Evolutionary conservation across 2,329 filamentous ascomycete genomes (phyloP), one percentile per base, ranked within the genome.

Genomic region (Meredithiella fracta): DNA sequence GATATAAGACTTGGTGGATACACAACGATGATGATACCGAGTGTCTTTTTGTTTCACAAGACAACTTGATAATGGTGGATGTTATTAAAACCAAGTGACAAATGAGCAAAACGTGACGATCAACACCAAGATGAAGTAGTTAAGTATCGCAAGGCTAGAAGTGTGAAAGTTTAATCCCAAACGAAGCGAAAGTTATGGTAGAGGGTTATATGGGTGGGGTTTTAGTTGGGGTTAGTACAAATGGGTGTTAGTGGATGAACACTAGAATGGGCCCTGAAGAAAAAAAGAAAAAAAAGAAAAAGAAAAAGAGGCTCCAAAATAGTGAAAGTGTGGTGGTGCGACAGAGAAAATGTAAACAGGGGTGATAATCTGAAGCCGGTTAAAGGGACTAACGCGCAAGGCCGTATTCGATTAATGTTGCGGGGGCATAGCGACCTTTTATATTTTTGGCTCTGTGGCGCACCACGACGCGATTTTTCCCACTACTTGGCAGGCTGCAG

Each of bases 361-460:
- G 50, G 52, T 44, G 47, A 52, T 51, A 58, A 44, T 26, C 51
- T 58, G 53, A 58, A 47, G 56, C 56, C 53, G 47, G 47, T 58
- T 52, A 52, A 55, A 47, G 49, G 56, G 55, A 58, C 56, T 58
- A 47, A 52, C 56, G 53, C 52, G 56, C 56, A 58, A 54, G 20
- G 49, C 53, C 44, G 47, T 34, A 20, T 51, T 31, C 2, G 34
- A 34, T 26, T 37, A 31, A 54, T 44, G 52, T 37, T 55, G 56
- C 56, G 56, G 56, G 56, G 56, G 53, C 51, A 58, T 20, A 22
- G 52, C 34, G 20, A 40, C 34, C 53, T 58, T 58, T 55, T 58
- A 58, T 58, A 58, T 58, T 58, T 58, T 58, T 58, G 56, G 47
- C 56, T 55, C 22, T 58, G 56, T 58, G 56, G 56, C 56, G 56